These are phyloP conservation scores for Collybia mongolica DNA, from an alignment of 768 basidiomycete genomes.

Conservation along the genomic window DNA sequence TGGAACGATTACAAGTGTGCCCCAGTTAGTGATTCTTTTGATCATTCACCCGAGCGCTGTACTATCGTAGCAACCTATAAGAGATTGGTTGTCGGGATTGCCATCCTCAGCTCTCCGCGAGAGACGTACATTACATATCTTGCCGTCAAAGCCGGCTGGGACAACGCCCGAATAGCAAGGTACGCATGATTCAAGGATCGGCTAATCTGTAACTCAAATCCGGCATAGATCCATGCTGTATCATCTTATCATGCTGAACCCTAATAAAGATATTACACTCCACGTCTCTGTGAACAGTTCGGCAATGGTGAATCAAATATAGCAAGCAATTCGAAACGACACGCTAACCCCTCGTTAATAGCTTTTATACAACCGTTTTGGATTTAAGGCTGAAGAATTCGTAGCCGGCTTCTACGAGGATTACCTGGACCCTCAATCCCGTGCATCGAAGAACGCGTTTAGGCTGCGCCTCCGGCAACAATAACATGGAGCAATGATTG, in stretches of 20 bases:
- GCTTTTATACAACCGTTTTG: constrained; percentile 83
- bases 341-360: constrained; percentile 20
- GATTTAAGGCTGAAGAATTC: constrained; percentile 87
- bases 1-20: not conserved
- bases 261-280: constrained; percentile 74
- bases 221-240: constrained; percentile 68
- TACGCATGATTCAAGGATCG: constrained; percentile 22
- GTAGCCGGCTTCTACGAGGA: constrained; percentile 79
- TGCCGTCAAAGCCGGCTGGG: constrained; percentile 78
- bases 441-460: constrained; percentile 80
- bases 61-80: constrained; percentile 79
- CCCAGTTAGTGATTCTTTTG: constrained; percentile 68
- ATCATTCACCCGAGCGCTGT: constrained; percentile 66
- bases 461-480: constrained; percentile 67
- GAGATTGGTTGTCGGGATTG: constrained; percentile 67
- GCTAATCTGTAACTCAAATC: constrained; percentile 7
- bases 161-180: constrained; percentile 78
- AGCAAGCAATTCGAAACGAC: constrained; percentile 3
- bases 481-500: constrained; percentile 10
- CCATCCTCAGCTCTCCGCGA: constrained; percentile 73
- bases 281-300: constrained; percentile 83
- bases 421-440: constrained; percentile 69
- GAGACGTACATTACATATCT: constrained; percentile 86
- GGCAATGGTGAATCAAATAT: constrained; percentile 59
- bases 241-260: constrained; percentile 70